phyloP scores from a whole-genome alignment of 2,329 filamentous ascomycete genomes.

The Apiospora saccharicola region DNA sequence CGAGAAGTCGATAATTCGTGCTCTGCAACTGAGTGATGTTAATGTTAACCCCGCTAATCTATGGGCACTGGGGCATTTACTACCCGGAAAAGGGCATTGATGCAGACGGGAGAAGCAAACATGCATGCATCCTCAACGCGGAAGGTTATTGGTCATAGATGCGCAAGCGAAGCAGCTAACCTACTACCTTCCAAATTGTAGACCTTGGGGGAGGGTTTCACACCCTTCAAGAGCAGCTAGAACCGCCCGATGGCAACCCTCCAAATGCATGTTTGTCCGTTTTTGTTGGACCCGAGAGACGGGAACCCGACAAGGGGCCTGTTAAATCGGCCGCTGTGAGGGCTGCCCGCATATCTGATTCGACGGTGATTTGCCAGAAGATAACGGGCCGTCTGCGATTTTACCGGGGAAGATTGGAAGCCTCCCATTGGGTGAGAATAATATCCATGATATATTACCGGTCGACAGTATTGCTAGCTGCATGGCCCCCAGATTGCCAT shows the following conservation, averaged over 20 bases:
- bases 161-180: background rate
- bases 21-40: background rate
- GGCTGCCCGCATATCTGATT: background rate
- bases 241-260: background rate
- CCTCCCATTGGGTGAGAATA: background rate
- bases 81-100: background rate
- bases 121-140: background rate
- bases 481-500: background rate
- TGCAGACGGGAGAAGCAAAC: background rate
- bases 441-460: background rate
- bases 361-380: background rate
- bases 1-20: background rate
- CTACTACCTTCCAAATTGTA: background rate
- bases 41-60: background rate
- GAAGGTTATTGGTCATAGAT: background rate
- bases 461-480: background rate
- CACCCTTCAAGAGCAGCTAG: background rate
- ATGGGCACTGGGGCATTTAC: too few relatives aligned
- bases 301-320: background rate
- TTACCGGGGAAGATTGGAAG: background rate
- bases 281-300: background rate
- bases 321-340: background rate
- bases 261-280: background rate
- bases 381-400: background rate
- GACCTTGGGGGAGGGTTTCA: background rate